Evolutionary conservation across 495 filamentous ascomycete species (phyloP).

Genomic region (Lepidopterella palustris): DNA sequence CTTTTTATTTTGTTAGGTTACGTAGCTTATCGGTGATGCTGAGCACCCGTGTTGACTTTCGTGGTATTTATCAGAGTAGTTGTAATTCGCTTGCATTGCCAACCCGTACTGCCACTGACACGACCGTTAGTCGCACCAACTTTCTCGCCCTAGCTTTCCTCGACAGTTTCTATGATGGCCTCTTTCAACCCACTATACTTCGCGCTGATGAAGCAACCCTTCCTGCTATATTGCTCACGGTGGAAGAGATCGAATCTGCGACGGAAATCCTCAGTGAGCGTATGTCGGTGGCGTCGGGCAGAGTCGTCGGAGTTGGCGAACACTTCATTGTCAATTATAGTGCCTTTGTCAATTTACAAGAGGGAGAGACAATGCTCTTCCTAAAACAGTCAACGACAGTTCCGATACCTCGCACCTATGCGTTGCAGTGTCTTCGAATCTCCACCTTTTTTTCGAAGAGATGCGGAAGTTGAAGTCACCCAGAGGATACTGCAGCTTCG

Average conservation of each 20-base stretch:
- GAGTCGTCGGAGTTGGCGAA: slow-evolving; percentile 25
- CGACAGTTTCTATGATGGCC: slow-evolving; percentile 4
- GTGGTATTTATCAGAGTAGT: too few relatives aligned
- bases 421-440: slow-evolving; percentile 30
- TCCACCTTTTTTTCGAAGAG: slow-evolving; percentile 34
- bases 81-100: too few relatives aligned
- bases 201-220: slow-evolving; percentile 18
- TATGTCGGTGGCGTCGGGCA: slow-evolving; percentile 19
- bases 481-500: slow-evolving; percentile 37
- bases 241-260: slow-evolving; percentile 21
- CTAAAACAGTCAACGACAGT: slow-evolving; percentile 33
- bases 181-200: slow-evolving; percentile 3
- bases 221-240: slow-evolving; percentile 19
- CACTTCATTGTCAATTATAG: slow-evolving; percentile 42
- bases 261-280: slow-evolving; percentile 22
- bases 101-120: too few relatives aligned
- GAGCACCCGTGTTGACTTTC: too few relatives aligned
- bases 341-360: slow-evolving; percentile 27
- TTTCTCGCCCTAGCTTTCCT: slow-evolving; percentile 3
- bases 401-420: slow-evolving; percentile 37
- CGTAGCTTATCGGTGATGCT: too few relatives aligned
- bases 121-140: neutral
- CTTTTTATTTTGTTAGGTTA: too few relatives aligned
- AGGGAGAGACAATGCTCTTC: slow-evolving; percentile 42
- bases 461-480: slow-evolving; percentile 35